A percentile compares a stretch with the other conserved stretches of the same genome.
Evolutionary conservation across 768 basidiomycete species (phyloP).

Genomic region (Calocybe indica): DNA sequence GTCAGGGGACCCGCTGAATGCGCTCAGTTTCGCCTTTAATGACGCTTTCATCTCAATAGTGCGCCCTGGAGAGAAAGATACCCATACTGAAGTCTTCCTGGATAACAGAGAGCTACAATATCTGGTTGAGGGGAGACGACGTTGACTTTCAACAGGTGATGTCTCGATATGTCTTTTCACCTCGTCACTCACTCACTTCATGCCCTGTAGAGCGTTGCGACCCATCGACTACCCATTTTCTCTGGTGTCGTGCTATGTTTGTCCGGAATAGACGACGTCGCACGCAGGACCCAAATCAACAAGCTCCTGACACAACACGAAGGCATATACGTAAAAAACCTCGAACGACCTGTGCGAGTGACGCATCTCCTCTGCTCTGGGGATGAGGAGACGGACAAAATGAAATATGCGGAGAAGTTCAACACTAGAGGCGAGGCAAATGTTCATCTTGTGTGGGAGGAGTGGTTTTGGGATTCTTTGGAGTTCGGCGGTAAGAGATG

Average conservation of each 20-base stretch:
- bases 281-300: conserved; percentile 57
- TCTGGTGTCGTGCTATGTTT: conserved; percentile 61
- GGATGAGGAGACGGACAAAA: conserved; percentile 66
- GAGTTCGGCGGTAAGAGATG: conserved; percentile 54
- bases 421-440: conserved; percentile 63
- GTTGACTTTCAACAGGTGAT: conserved; percentile 61
- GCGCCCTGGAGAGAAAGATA: conserved; percentile 73
- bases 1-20: conserved; percentile 29
- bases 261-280: conserved; percentile 67
- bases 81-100: conserved; percentile 77
- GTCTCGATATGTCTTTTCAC: neutral
- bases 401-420: conserved; percentile 73
- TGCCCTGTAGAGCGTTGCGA: conserved; percentile 43
- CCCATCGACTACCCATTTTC: conserved; percentile 71
- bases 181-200: neutral
- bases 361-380: conserved; percentile 83
- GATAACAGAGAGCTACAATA: conserved; percentile 64
- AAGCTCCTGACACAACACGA: conserved; percentile 51
- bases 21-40: conserved; percentile 4
- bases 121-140: conserved; percentile 80
- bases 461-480: conserved; percentile 95
- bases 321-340: conserved; percentile 66
- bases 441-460: conserved; percentile 85
- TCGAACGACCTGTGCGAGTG: conserved; percentile 73
- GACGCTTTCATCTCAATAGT: conserved; percentile 36